Conservation (phyloP, 1,139 yeast species). For the Pichia cactophila region DNA sequence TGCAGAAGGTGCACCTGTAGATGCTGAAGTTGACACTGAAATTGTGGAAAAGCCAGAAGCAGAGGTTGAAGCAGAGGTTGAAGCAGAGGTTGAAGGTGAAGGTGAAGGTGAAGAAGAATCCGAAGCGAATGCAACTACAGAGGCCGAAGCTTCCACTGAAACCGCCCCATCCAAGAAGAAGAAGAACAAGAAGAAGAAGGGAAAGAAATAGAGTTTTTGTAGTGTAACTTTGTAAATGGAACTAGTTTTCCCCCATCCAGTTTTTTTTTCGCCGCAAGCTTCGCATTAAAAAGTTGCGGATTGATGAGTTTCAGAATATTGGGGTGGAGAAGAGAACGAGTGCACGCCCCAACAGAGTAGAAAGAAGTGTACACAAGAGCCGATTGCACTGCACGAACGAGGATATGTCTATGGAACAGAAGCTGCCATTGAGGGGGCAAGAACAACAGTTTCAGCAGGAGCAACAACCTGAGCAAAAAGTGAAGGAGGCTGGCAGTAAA, state of each 20-base stretch:
- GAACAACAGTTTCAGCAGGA: neutral
- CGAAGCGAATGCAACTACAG: slow-evolving; percentile 2
- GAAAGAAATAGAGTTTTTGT: slow-evolving; percentile 5
- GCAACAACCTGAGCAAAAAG: neutral
- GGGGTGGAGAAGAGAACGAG: neutral
- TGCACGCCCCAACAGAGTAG: neutral
- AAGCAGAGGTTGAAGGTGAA: slow-evolving; percentile 4
- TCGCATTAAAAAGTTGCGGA: too few relatives aligned
- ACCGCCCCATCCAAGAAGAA: slow-evolving; percentile 7
- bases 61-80: slow-evolving; percentile 4
- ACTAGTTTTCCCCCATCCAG: too few relatives aligned
- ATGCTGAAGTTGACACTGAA: slow-evolving; percentile 2
- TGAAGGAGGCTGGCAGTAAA: neutral
- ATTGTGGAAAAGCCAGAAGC: slow-evolving; percentile 2
- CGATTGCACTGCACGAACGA: neutral
- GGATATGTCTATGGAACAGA: neutral
- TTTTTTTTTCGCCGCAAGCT: neutral
- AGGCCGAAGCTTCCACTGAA: slow-evolving; percentile 1
- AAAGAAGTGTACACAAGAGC: neutral
- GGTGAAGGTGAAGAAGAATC: slow-evolving; percentile 7
- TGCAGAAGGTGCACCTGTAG: neutral
- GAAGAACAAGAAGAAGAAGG: slow-evolving; percentile 11
- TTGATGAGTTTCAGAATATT: too few relatives aligned
- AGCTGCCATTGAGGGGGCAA: neutral
- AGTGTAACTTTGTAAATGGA: neutral